A percentile compares a stretch with the other conserved stretches of the same genome.
Conservation (phyloP, 1,284 basidiomycete species). For the Trametes hirsuta region DNA sequence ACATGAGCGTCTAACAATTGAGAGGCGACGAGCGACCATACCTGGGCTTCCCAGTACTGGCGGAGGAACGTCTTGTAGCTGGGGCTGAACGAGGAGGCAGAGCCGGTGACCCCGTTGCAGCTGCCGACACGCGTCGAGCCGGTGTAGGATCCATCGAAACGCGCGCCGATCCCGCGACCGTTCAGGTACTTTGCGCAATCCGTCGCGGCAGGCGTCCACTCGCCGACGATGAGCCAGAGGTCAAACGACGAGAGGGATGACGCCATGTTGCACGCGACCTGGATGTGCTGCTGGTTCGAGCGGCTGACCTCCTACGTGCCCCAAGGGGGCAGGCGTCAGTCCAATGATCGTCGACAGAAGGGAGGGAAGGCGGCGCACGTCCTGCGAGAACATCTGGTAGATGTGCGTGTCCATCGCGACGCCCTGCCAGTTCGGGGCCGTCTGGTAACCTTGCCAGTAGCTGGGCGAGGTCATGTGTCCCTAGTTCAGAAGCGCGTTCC, state of each 20-base stretch:
- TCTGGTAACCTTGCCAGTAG: slow-evolving; percentile 77
- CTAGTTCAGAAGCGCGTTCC: neutral
- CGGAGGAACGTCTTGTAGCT: slow-evolving; percentile 85
- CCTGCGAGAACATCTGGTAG: slow-evolving; percentile 79
- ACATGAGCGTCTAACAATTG: neutral
- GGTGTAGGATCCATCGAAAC: slow-evolving; percentile 80
- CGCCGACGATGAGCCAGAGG: slow-evolving; percentile 81
- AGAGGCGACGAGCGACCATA: slow-evolving; percentile 34
- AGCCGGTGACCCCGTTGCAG: slow-evolving; percentile 76
- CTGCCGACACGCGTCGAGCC: slow-evolving; percentile 71
- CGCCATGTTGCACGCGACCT: slow-evolving; percentile 59
- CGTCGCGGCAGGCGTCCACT: slow-evolving; percentile 83
- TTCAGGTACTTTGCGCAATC: slow-evolving; percentile 84
- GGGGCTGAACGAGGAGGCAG: slow-evolving; percentile 69
- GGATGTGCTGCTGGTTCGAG: slow-evolving; percentile 64
- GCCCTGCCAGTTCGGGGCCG: slow-evolving; percentile 55
- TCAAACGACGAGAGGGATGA: slow-evolving; percentile 55
- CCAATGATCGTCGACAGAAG: neutral
- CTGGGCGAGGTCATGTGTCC: slow-evolving; percentile 29
- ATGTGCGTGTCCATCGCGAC: slow-evolving; percentile 86
- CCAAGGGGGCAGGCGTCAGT: neutral
- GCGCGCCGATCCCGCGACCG: slow-evolving; percentile 60
- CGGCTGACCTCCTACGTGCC: slow-evolving; percentile 51
- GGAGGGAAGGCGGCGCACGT: slow-evolving; percentile 41
- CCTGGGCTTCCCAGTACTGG: slow-evolving; percentile 86